phyloP scores from a whole-genome alignment of 2,329 filamentous ascomycete species.

The Epichloe coenophiala region DNA sequence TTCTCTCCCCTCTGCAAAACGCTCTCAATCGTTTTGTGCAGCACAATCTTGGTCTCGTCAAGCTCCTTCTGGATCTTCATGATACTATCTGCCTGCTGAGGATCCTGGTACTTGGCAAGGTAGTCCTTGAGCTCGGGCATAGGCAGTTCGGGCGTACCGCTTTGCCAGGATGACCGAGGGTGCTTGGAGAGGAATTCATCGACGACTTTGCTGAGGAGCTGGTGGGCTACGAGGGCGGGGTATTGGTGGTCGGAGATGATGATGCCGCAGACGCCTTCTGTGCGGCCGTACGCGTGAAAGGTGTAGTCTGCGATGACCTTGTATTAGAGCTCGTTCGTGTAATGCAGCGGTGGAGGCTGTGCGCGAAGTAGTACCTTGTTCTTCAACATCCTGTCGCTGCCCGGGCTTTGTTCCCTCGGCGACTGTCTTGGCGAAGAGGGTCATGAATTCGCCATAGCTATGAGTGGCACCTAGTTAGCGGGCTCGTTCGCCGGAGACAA shows the following conservation, averaged over 20 bases:
- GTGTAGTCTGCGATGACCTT: slow-evolving; percentile 41
- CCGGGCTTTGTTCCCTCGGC: slow-evolving; percentile 74
- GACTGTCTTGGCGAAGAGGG: slow-evolving; percentile 73
- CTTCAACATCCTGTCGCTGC: slow-evolving; percentile 72
- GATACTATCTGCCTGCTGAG: slow-evolving; percentile 79
- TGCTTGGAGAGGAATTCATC: slow-evolving; percentile 75
- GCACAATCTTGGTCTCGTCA: slow-evolving; percentile 91
- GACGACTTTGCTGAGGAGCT: slow-evolving; percentile 71
- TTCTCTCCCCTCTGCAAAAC: slow-evolving; percentile 85
- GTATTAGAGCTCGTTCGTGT: not conserved
- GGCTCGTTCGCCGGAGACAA: not conserved
- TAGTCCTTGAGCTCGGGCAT: slow-evolving; percentile 74
- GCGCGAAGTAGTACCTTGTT: slow-evolving; percentile 46
- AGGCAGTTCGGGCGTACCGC: slow-evolving; percentile 36
- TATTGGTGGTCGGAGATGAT: slow-evolving; percentile 68
- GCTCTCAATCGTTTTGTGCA: slow-evolving; percentile 93
- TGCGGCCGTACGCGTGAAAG: slow-evolving; percentile 66
- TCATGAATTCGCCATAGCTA: slow-evolving; percentile 55
- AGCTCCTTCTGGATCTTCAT: slow-evolving; percentile 93
- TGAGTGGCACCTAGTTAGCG: slow-evolving; percentile 4
- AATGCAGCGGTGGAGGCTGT: too few relatives aligned
- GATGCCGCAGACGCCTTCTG: slow-evolving; percentile 61
- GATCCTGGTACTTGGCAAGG: slow-evolving; percentile 64
- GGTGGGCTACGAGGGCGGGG: slow-evolving; percentile 67
- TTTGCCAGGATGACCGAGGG: slow-evolving; percentile 54